Base-by-base conservation (phyloP, 495 filamentous ascomycete genomes). In the Tuber aestivum region DNA sequence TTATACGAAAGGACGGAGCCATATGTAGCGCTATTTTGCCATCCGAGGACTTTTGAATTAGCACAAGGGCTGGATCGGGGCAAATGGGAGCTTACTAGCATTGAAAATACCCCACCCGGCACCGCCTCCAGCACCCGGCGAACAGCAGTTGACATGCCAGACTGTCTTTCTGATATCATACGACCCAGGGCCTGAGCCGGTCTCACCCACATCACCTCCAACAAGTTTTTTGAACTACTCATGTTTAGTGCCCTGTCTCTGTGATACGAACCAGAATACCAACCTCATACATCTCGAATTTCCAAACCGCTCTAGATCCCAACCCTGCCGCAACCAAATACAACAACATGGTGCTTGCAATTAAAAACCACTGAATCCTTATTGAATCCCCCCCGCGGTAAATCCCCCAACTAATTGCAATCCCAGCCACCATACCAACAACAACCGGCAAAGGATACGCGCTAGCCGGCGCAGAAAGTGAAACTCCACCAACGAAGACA, bases 111-210 rank as follows among this genome's bases (percentile, higher is more conserved):
- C 94, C 94, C 94, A 97, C 38, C 93, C 93, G 69, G 89, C 89
- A 27, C 92, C 93, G 44, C 92, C 92, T 72, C 90, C 89, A 23
- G 91, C 70, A 35, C 86, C 83, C 0, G 94, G 90, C 73, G 88
- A 94, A 83, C 93, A 96, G 86, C 92, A 97, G 80, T 97, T 96
- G 71, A 97, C 89, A 81, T 97, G 94, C 94, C 94, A 97, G 4
- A 97, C 93, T 70, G 89, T 94, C 78, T 90, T 85, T 41, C 87
- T 86, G 78, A 97, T 95, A 82, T 97, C 90, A 84, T 97, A 97
- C 0, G 93, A 95, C 6, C 94, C 94, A 0, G 94, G 87, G 0
- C 94, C 94, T 16, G 88, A 83, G 3, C 94, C 94, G 1, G 88
- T 85, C 82, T 96, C 94, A 0, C 88, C 86, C 3, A 89, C 89